These are phyloP conservation scores for Psilocybe sp. DNA, from an alignment of 768 basidiomycete species.

Conservation along the genomic window DNA sequence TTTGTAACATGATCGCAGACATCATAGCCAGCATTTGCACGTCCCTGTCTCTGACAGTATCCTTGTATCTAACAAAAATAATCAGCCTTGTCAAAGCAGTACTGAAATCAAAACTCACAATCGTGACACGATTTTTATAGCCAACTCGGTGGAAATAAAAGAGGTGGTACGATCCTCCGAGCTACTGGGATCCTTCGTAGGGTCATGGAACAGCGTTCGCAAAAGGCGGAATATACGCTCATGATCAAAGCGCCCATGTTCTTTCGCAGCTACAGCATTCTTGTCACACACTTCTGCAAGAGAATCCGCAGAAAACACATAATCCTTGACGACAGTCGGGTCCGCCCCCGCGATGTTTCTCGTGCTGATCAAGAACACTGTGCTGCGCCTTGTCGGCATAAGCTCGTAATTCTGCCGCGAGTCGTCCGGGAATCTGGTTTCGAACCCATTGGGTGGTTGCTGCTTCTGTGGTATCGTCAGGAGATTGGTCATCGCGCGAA, in stretches of 20 bases:
- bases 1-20: slow-evolving; percentile 63
- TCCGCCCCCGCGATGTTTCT: slow-evolving; percentile 50
- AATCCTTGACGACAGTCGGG: slow-evolving; percentile 58
- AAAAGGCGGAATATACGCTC: slow-evolving; percentile 65
- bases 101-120: slow-evolving; percentile 34
- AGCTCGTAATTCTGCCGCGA: slow-evolving; percentile 39
- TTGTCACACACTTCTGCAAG: slow-evolving; percentile 48
- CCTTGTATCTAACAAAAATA: slow-evolving; percentile 30
- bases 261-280: slow-evolving; percentile 61
- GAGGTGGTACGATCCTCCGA: slow-evolving; percentile 7
- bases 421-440: slow-evolving; percentile 39
- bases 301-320: slow-evolving; percentile 45
- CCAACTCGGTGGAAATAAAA: slow-evolving; percentile 29
- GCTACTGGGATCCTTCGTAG: slow-evolving; percentile 12
- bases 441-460: slow-evolving; percentile 34
- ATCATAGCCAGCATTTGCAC: slow-evolving; percentile 83
- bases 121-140: slow-evolving; percentile 38
- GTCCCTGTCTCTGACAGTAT: slow-evolving; percentile 52
- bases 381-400: slow-evolving; percentile 49
- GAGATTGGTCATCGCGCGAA: slow-evolving; percentile 78
- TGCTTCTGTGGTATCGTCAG: slow-evolving; percentile 54
- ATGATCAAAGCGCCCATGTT: slow-evolving; percentile 63
- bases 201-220: slow-evolving; percentile 39
- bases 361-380: slow-evolving; percentile 54
- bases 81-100: slow-evolving; percentile 4